These are phyloP conservation scores for Rutstroemia sp. DNA, from an alignment of 2,329 filamentous ascomycete species.

Conservation along the genomic window DNA sequence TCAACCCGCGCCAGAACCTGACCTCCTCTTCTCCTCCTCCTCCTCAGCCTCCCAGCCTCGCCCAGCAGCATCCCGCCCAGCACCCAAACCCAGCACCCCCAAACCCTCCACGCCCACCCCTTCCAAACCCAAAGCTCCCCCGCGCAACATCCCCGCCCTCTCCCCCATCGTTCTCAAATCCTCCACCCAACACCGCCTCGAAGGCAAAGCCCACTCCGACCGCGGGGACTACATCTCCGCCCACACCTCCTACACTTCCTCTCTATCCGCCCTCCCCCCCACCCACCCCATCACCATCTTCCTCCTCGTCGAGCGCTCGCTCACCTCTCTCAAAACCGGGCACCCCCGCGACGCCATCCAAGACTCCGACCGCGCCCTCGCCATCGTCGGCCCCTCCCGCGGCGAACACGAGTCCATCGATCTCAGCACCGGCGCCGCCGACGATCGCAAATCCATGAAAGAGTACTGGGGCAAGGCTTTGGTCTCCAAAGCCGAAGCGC, in stretches of 20 bases:
- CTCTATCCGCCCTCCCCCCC: slow-evolving; percentile 65
- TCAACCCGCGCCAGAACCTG: slow-evolving; percentile 42
- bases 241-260: slow-evolving; percentile 72
- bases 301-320: slow-evolving; percentile 83
- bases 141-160: slow-evolving; percentile 52
- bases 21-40: slow-evolving; percentile 51
- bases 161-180: slow-evolving; percentile 62
- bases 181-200: slow-evolving; percentile 70
- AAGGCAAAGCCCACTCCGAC: slow-evolving; percentile 86
- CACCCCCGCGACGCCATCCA: slow-evolving; percentile 80
- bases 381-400: slow-evolving; percentile 68
- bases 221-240: slow-evolving; percentile 86
- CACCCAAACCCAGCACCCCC: slow-evolving; percentile 33
- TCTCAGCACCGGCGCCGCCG: slow-evolving; percentile 49
- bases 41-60: slow-evolving; percentile 27
- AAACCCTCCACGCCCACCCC: slow-evolving; percentile 37
- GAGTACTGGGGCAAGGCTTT: slow-evolving; percentile 91
- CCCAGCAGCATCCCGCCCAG: slow-evolving; percentile 27
- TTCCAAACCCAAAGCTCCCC: slow-evolving; percentile 38
- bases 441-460: slow-evolving; percentile 74
- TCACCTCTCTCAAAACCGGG: slow-evolving; percentile 86
- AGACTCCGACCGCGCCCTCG: slow-evolving; percentile 75
- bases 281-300: slow-evolving; percentile 79
- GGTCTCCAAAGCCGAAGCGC: slow-evolving; percentile 87
- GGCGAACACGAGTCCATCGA: slow-evolving; percentile 77